A percentile compares a stretch with the other conserved stretches of the same genome.
Evolutionary conservation across 495 filamentous ascomycete species (phyloP).

Genomic region (Paragyromitra xinjiangensis): DNA sequence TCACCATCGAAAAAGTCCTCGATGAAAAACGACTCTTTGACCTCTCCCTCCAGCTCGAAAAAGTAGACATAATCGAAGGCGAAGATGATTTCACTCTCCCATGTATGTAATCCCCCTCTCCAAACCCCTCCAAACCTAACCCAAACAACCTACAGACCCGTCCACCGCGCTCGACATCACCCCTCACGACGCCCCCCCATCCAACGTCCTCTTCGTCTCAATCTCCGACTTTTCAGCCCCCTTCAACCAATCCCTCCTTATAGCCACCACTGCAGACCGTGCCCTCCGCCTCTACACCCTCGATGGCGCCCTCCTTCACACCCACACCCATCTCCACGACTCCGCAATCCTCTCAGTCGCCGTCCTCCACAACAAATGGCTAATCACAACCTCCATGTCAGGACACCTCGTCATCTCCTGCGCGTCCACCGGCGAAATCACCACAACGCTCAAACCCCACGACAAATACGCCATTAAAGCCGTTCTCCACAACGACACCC

Average conservation of each 20-base stretch:
- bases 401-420: constrained; percentile 65
- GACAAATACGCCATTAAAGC: constrained; percentile 71
- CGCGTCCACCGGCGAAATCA: constrained; percentile 57
- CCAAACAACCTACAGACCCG: constrained; percentile 38
- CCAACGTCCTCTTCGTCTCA: constrained; percentile 54
- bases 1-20: constrained; percentile 71
- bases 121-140: neutral
- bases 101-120: constrained; percentile 59
- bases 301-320: constrained; percentile 41
- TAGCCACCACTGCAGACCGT: constrained; percentile 67
- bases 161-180: constrained; percentile 39
- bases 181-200: constrained; percentile 28
- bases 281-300: constrained; percentile 52
- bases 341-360: constrained; percentile 55
- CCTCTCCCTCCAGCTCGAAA: constrained; percentile 67
- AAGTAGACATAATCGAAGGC: constrained; percentile 60
- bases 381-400: constrained; percentile 71
- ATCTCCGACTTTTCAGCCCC: constrained; percentile 45
- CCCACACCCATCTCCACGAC: constrained; percentile 43
- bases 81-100: constrained; percentile 63
- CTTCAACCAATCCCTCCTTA: constrained; percentile 58
- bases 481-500: constrained; percentile 57
- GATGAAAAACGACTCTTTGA: constrained; percentile 74
- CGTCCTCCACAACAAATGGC: constrained; percentile 54
- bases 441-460: constrained; percentile 68